Conservation (phyloP, 2,329 filamentous ascomycete genomes). For the Colletotrichum simmondsii region DNA sequence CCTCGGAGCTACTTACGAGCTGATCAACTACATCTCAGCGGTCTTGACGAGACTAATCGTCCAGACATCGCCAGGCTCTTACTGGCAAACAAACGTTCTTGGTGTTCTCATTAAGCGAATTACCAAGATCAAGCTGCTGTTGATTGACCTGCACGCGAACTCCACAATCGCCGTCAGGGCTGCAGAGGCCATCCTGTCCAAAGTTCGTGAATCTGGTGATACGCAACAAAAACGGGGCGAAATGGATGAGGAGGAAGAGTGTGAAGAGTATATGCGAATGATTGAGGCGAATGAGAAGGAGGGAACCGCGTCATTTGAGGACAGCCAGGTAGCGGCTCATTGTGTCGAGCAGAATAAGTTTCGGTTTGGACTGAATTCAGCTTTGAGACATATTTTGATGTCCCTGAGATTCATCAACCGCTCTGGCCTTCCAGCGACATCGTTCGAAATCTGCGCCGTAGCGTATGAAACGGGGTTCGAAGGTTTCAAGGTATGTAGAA, state of each 20-base stretch:
- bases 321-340: background rate
- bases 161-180: background rate
- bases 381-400: slow-evolving; percentile 3
- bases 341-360: slow-evolving; percentile 32
- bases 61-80: slow-evolving; percentile 18
- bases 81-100: slow-evolving; percentile 27
- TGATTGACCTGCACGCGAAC: slow-evolving; percentile 3
- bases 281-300: slow-evolving; percentile 10
- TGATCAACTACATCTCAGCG: slow-evolving; percentile 35
- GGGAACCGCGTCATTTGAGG: background rate
- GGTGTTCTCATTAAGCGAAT: slow-evolving; percentile 15
- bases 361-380: slow-evolving; percentile 10
- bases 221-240: background rate
- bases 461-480: slow-evolving; percentile 35
- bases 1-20: background rate
- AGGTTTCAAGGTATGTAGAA: slow-evolving; percentile 30
- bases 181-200: background rate
- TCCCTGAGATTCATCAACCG: slow-evolving; percentile 2
- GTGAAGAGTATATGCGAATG: slow-evolving; percentile 11
- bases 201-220: background rate
- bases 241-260: slow-evolving; percentile 16
- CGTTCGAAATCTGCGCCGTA: slow-evolving; percentile 34
- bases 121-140: slow-evolving; percentile 28
- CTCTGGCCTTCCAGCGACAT: background rate
- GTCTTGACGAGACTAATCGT: slow-evolving; percentile 26